Conservation (phyloP, 2,329 filamentous ascomycete species). For the Dactylellina sp. region DNA sequence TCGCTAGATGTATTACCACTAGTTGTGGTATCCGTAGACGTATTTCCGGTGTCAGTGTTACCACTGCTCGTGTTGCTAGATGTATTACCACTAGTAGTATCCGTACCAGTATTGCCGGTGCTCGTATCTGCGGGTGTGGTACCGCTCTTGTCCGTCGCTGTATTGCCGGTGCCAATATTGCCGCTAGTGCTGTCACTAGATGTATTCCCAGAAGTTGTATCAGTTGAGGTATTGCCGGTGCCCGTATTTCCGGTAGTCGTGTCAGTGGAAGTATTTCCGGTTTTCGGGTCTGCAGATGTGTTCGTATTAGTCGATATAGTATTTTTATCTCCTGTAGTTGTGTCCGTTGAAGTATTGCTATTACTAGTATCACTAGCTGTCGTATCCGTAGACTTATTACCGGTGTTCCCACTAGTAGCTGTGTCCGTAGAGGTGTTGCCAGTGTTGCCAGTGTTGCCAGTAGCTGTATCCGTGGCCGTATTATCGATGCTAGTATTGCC, state of each 20-base stretch:
- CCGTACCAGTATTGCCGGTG: not conserved
- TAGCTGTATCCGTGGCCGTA: not conserved
- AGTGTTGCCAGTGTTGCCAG: not conserved
- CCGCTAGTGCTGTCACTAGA: not conserved
- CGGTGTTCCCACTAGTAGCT: not conserved
- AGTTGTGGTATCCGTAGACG: not conserved
- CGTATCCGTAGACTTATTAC: not conserved
- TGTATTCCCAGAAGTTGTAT: not conserved
- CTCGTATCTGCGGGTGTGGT: not conserved
- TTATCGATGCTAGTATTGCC: not conserved
- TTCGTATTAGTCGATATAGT: no score
- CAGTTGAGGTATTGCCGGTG: not conserved
- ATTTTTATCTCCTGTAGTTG: no score
- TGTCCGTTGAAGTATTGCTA: not conserved
- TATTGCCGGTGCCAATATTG: not conserved
- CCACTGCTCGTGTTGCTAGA: no score
- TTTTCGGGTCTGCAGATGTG: not conserved
- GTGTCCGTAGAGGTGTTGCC: not conserved
- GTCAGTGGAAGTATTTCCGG: not conserved
- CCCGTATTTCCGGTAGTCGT: conserved; percentile 1
- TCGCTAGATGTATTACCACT: not conserved
- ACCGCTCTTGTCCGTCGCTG: not conserved
- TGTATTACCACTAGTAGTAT: not conserved
- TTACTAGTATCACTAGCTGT: not conserved
- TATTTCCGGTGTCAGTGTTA: not conserved